Base-by-base conservation (phyloP, 805 yeast species). In the Suhomyces pyralidae region DNA sequence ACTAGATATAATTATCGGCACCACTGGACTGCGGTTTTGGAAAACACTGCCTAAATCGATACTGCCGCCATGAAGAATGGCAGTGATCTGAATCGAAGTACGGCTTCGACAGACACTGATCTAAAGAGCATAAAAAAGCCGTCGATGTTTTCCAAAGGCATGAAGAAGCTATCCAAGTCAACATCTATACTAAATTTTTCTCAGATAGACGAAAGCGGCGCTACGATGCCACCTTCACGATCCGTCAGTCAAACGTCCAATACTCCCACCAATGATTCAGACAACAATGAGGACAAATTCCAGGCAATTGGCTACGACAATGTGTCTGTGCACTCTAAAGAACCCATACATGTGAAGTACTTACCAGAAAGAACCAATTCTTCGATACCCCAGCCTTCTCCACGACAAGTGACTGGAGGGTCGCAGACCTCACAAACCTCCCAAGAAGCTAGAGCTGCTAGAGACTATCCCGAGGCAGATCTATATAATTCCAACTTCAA, bases 281-380 rank as follows among this genome's bases (percentile, higher is more conserved):
- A 26, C 44, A 43, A 40, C 6, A 40, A 46, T 5, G 22, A 45
- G 17, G 64, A 58, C 14, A 38, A 42, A n/a, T 73, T 73, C 57
- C 76, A 70, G 44, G 74, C 78, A 15, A 65, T 74, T 24, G 68
- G 73, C 28, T 72, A 72, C 51, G 70, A 68, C n/a, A 52, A 61
- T n/a, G 63, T 62, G 22, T 52, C 65, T 10, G 19, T 59, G 6
- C 59, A 56, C 34, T 46, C 63, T 5, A 58, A 58, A 19, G 74
- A 66, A 40, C 76, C 74, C 5, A 62, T 69, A 15, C 68, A 61
- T 40, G 74, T 69, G 17, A 60, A 54, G 59, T 60, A 62, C 48
- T 51, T 68, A 7, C 73, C 72, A n/a, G 59, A 55, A 15, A 45
- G 57, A 30, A 32, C 50, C 28, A 44, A 43, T 19, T 25, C 38